Conservation (phyloP, 352 stramenopile species). For the Phytophthora boehmeriae region DNA sequence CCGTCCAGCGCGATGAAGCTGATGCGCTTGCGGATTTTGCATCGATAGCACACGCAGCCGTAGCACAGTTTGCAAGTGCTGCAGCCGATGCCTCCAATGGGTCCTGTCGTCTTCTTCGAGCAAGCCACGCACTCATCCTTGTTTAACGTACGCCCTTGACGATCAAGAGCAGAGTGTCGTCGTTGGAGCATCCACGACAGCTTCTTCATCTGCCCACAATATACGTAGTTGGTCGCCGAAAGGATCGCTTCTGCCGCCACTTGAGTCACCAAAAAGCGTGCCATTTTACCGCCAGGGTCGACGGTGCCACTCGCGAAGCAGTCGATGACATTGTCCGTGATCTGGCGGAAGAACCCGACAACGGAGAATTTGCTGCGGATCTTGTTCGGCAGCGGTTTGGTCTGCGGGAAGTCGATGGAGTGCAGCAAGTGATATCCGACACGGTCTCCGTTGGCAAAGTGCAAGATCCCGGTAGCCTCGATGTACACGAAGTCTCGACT, state of each 20-base stretch:
- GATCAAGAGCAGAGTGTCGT: conserved; percentile 8
- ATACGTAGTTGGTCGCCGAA: conserved; percentile 35
- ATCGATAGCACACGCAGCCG: conserved; percentile 38
- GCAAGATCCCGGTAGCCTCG: conserved; percentile 29
- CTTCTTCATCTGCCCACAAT: conserved; percentile 64
- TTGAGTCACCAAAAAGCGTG: conserved; percentile 26
- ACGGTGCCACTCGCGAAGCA: conserved; percentile 35
- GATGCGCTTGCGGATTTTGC: conserved; percentile 43
- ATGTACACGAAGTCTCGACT: conserved; percentile 44
- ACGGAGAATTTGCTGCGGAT: conserved; percentile 43
- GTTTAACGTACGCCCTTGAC: neutral
- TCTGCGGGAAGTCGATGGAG: conserved; percentile 47
- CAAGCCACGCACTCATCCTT: conserved; percentile 26
- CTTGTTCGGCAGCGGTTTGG: conserved; percentile 33
- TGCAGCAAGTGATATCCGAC: conserved; percentile 43
- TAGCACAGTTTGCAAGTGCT: conserved; percentile 38
- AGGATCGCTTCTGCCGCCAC: conserved; percentile 35
- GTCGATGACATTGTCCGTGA: conserved; percentile 35
- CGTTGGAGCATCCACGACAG: conserved; percentile 44
- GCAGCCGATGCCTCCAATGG: conserved; percentile 27
- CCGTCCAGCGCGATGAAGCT: conserved; percentile 37
- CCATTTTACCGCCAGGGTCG: conserved; percentile 29
- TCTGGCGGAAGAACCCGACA: conserved; percentile 45
- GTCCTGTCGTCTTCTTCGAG: conserved; percentile 23
- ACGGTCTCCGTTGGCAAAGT: conserved; percentile 25